Evolutionary conservation across 2,329 filamentous ascomycete genomes (phyloP).

Genomic region (Clarireedia sp.): DNA sequence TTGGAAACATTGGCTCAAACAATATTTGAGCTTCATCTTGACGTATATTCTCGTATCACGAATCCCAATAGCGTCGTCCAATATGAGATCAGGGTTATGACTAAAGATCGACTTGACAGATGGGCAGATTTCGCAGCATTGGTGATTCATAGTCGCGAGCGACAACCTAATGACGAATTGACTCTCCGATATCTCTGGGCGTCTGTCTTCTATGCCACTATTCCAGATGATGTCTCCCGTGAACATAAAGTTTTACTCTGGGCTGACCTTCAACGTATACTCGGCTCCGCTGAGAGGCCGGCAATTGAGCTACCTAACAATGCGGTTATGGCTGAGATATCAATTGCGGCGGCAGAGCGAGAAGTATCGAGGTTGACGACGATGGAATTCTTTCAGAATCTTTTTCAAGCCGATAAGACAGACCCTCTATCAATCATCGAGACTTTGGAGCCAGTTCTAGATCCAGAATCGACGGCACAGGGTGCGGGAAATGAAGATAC

Average conservation of each 20-base stretch:
- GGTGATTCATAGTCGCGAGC: constrained; percentile 32
- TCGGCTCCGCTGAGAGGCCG: constrained; percentile 40
- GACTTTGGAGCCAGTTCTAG: constrained; percentile 83
- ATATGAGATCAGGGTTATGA: constrained; percentile 39
- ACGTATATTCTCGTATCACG: constrained; percentile 56
- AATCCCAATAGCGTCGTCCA: constrained; percentile 50
- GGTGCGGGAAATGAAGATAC: constrained; percentile 20
- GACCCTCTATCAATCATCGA: constrained; percentile 83
- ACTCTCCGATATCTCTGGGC: constrained; percentile 59
- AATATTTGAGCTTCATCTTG: constrained; percentile 60
- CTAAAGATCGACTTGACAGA: constrained; percentile 50
- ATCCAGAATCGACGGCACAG: constrained; percentile 51
- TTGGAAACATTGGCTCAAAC: constrained; percentile 47
- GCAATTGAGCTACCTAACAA: constrained; percentile 71
- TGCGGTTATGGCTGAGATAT: constrained; percentile 79
- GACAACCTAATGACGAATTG: constrained; percentile 32
- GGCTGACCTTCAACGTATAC: constrained; percentile 50
- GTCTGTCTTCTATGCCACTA: constrained; percentile 52
- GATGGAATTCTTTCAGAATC: constrained; percentile 88
- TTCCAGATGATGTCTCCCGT: constrained; percentile 45
- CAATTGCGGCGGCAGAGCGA: constrained; percentile 71
- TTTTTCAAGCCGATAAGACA: constrained; percentile 76
- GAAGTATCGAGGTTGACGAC: constrained; percentile 90
- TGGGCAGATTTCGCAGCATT: constrained; percentile 53
- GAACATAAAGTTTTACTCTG: constrained; percentile 55